Base-by-base conservation (phyloP, 257 asterid genomes). In the Jaltomata sinuosa region DNA sequence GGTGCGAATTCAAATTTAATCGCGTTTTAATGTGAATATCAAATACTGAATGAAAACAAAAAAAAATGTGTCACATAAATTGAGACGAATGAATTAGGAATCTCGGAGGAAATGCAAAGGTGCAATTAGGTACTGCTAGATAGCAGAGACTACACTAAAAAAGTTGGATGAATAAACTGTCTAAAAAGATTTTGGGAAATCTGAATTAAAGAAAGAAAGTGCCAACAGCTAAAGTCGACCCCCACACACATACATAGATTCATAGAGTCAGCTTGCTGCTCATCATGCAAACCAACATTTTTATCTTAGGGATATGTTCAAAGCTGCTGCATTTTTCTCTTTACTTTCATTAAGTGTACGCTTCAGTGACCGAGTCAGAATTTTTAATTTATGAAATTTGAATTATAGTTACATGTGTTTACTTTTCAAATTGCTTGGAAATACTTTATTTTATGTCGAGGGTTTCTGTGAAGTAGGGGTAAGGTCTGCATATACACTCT, bases 221-320 rank as follows among this genome's bases (percentile, higher is more conserved):
- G 81, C 64, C 81, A 79, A 83, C 59, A 83, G 42, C 62, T 64
- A 90, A 93, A 89, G 96, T 88, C 89, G 92, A 90, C 69, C 86
- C 69, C 88, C 91, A 84, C 77, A 53, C 25, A 32, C 16, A 36
- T 31, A 36, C 8, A 45, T 42, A 74, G 80, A 74, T 74, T 14
- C 80, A 27, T 90, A 89, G 92, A 89, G 87, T 90, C 93, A 79
- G 91, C 93, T 90, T 87, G 77, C 82, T 88, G 78, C 84, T 78
- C 55, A 78, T 81, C 64, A 78, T 81, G 84, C 87, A 87, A 87
- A 81, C 86, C 52, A 91, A 87, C 78, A 83, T 42, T 88, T 80
- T 81, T 6, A 7, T 38, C 52, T 25, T 42, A 90, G 85, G 85
- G 76, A 8, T 32, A 67, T 85, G 94, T 86, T 93, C 90, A 93